phyloP scores from a whole-genome alignment of 176 grass and related monocot species.

The Lolium multiflorum region DNA sequence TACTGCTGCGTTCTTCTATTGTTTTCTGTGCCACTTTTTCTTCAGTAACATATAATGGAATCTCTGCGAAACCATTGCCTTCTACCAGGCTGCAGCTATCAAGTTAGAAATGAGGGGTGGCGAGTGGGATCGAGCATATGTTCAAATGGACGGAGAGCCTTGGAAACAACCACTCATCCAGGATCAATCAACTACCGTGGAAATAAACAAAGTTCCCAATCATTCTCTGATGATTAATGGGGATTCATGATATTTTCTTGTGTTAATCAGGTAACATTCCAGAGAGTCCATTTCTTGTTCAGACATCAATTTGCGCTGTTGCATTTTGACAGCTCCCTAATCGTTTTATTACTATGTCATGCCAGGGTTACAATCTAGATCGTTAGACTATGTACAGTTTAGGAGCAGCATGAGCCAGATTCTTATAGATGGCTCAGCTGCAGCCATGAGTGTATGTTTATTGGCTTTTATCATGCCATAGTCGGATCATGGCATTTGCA shows the following conservation, averaged over 20 bases:
- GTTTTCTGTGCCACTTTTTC: background rate
- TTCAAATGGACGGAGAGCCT: slow-evolving; percentile 95
- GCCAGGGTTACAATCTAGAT: slow-evolving; percentile 42
- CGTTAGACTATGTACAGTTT: slow-evolving; percentile 51
- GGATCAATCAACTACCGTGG: slow-evolving; percentile 73
- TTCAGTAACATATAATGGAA: background rate
- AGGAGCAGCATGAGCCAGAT: slow-evolving; percentile 41
- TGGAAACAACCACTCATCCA: slow-evolving; percentile 82
- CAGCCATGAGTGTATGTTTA: background rate
- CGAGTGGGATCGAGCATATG: slow-evolving; percentile 75
- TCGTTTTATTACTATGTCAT: background rate
- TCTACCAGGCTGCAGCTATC: slow-evolving; percentile 77
- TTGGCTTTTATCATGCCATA: background rate
- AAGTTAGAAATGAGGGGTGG: slow-evolving; percentile 90
- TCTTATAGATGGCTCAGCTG: slow-evolving; percentile 31
- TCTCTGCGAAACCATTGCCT: background rate
- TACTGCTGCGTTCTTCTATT: background rate
- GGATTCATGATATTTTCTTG: slow-evolving; percentile 46
- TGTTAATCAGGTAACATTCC: slow-evolving; percentile 39
- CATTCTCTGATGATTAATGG: slow-evolving; percentile 84
- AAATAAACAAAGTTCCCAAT: slow-evolving; percentile 79
- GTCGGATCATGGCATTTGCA: slow-evolving; percentile 20
- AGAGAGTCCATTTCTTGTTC: slow-evolving; percentile 15
- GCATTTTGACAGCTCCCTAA: background rate
- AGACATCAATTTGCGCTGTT: background rate